These are phyloP conservation scores for Tuber melanosporum DNA, from an alignment of 495 filamentous ascomycete genomes.

Conservation along the genomic window DNA sequence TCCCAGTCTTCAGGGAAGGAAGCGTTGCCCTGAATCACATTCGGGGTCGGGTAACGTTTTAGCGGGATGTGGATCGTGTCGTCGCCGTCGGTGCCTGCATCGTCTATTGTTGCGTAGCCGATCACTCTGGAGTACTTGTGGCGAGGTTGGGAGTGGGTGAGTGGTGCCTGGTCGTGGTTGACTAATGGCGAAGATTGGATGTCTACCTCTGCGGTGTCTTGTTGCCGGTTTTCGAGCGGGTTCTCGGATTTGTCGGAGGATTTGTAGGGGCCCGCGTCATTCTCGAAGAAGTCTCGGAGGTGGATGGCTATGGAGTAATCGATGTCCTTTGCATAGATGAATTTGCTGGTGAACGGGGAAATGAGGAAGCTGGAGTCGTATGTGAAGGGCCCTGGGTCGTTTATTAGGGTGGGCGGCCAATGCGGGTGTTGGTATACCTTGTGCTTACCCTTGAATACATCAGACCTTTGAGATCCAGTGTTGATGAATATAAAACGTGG, in stretches of 20 bases:
- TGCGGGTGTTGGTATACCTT: not conserved
- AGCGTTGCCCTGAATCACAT: slow-evolving; percentile 66
- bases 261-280: slow-evolving; percentile 47
- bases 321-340: slow-evolving; percentile 72
- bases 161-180: slow-evolving; percentile 44
- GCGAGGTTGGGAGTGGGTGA: slow-evolving; percentile 1
- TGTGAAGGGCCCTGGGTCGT: slow-evolving; percentile 56
- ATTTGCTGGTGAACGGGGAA: slow-evolving; percentile 78
- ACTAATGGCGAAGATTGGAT: slow-evolving; percentile 53
- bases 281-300: slow-evolving; percentile 68
- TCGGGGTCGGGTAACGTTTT: slow-evolving; percentile 68
- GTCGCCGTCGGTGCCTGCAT: slow-evolving; percentile 77
- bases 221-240: slow-evolving; percentile 44
- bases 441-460: slow-evolving; percentile 72
- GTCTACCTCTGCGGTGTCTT: slow-evolving; percentile 39
- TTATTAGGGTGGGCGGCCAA: not conserved
- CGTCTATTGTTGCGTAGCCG: slow-evolving; percentile 87
- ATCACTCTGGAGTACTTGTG: slow-evolving; percentile 47
- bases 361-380: slow-evolving; percentile 75
- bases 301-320: slow-evolving; percentile 65
- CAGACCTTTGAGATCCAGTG: slow-evolving; percentile 86
- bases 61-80: slow-evolving; percentile 77
- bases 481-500: slow-evolving; percentile 72
- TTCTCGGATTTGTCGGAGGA: slow-evolving; percentile 3
- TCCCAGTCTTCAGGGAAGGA: slow-evolving; percentile 47